Evolutionary conservation across 1,284 basidiomycete genomes (phyloP), one percentile per base, ranked within the genome.

Genomic region (Fistulina hepatica): DNA sequence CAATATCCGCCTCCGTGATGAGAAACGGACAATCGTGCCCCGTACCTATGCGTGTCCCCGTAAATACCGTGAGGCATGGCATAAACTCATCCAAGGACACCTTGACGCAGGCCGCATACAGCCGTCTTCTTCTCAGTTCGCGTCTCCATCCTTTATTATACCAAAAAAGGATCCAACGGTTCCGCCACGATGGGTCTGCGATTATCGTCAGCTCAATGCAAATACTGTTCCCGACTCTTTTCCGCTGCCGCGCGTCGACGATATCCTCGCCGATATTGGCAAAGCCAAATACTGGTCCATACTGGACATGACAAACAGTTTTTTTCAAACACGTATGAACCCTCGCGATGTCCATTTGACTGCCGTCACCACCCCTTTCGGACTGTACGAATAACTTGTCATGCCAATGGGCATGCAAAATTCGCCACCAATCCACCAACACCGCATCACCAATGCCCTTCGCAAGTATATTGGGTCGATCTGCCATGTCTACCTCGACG

Each of bases 401-500:
- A 68, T 66, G 46, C 49, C 31, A 47, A 67, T 26, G 60, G 63
- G 5, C 49, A 49, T 39, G 5, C 37, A 33, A 6, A 39, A 39
- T 21, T 30, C 37, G 3, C 37, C 37, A 5, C 11, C 37, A 4
- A 21, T 39, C 9, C 37, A 39, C 26, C 37, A 39, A 34, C 31
- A 23, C 6, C 30, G 37, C 4, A 23, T 39, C 12, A 39, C 37
- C 5, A 33, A 21, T 7, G 37, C 37, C 5, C 21, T 39, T 15
- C 37, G 37, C 5, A 13, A 39, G 7, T 26, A 23, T 22, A 39
- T 39, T 19, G 37, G 37, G n/a, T n/a, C n/a, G 2, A 54, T 60
- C 34, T 61, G 57, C 43, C 52, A 64, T 40, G 55, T 64, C 2
- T 67, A 67, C 41, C 43, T 68, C 0, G 63, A 69, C 43, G 54